Base-by-base conservation (phyloP, 768 basidiomycete genomes). In the Hericium alpestre region DNA sequence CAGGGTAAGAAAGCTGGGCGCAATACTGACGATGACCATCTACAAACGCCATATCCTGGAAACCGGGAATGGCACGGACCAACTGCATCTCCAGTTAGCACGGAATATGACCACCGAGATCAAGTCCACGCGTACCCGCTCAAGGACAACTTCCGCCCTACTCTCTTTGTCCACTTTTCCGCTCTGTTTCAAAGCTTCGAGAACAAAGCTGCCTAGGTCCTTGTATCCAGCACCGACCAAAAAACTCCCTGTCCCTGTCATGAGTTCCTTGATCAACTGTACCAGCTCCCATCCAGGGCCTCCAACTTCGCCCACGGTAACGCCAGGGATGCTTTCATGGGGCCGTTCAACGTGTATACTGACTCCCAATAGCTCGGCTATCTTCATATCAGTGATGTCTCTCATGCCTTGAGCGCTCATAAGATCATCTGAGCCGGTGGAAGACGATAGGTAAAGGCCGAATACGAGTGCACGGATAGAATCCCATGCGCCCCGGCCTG, bases 401-500 rank as follows among this genome's bases (percentile, higher is more conserved):
- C 73, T 70, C 76, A 94, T 81, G 38, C 88, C 88, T 56, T 73
- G 70, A 1, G 90, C 82, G 32, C 84, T 81, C 20, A 93, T 74
- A 13, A 83, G 65, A 65, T 87, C 70, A 22, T 76, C 77, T 52
- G 73, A 76, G 22, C 79, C 80, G 9, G 75, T 68, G 7, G 79
- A 71, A 4, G 86, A 84, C 25, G 81, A 76, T 60, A 93, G 75
- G 69, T 85, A 90, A 61, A 90, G 70, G 13, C 82, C 78, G 64
- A 92, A 82, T 32, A 81, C 74, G 53, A 94, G 78, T 2, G 82
- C 84, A 53, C 86, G 79, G 64, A 93, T 87, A 56, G 81, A 82
- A 68, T 93, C 88, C 79, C 84, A 92, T 59, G 90, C 89, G 20
- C 91, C 90, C 43, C 89, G 82, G 13, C 84, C 82, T 2, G 86